phyloP scores from a whole-genome alignment of 441 rosid species.

The Gossypium schwendimanii region DNA sequence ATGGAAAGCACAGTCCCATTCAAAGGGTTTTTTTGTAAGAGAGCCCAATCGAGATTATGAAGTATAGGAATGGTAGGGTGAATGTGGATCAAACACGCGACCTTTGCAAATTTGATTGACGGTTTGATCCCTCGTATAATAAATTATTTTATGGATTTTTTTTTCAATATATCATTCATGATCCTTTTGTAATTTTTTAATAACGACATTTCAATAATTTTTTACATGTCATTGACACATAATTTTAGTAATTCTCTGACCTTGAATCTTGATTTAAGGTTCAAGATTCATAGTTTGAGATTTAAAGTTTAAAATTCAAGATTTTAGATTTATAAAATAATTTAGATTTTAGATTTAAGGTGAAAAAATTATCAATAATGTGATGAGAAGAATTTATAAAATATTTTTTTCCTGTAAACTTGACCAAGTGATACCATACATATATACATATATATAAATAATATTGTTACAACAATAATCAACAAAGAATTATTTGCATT shows the following conservation, averaged over 20 bases:
- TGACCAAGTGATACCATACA: neutral
- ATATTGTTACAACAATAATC: neutral
- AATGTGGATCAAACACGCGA: no score
- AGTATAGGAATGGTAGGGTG: no score
- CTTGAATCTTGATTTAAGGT: fast-evolving
- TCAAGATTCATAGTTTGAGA: fast-evolving
- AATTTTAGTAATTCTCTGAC: fast-evolving
- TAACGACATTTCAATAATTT: no score
- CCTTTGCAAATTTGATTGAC: no score
- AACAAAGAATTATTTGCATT: neutral
- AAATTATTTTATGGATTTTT: no score
- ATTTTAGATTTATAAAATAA: no score
- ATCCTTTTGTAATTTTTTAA: no score
- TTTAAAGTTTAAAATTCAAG: fast-evolving
- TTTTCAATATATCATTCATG: no score
- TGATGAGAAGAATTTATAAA: fast-evolving
- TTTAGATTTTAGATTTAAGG: fast-evolving
- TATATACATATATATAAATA: neutral
- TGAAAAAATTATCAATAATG: fast-evolving
- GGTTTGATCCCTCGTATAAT: fast-evolving
- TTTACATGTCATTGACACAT: no score
- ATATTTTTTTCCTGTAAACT: fast-evolving
- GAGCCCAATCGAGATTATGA: no score
- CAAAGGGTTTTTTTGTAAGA: no score
- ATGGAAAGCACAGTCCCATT: no score